These are phyloP conservation scores for Hypomontagnella monticulosa DNA, from an alignment of 495 filamentous ascomycete species.

Conservation along the genomic window DNA sequence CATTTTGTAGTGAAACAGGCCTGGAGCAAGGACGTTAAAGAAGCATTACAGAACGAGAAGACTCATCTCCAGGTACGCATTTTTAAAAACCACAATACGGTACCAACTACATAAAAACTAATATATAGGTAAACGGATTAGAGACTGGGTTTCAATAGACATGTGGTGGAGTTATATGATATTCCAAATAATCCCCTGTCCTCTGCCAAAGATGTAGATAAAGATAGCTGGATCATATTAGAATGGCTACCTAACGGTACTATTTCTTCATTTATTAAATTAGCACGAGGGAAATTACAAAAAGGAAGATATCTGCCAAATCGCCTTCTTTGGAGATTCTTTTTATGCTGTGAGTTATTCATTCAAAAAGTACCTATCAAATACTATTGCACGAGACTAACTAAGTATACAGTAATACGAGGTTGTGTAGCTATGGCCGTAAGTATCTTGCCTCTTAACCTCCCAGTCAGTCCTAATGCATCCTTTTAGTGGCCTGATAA, in stretches of 20 bases:
- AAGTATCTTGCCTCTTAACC: neutral
- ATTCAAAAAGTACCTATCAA: neutral
- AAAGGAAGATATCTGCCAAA: constrained; percentile 2
- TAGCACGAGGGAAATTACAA: neutral
- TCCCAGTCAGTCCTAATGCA: neutral
- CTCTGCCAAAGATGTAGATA: neutral
- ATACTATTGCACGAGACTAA: neutral
- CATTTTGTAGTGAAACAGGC: too few species aligned
- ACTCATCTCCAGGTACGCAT: too few species aligned
- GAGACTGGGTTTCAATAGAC: too few species aligned
- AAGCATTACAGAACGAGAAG: too few species aligned
- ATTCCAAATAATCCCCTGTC: constrained; percentile 4
- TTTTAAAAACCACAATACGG: too few species aligned
- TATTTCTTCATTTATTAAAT: constrained; percentile 3
- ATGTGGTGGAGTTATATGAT: too few species aligned
- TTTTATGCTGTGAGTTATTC: constrained; percentile 29
- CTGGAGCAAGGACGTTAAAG: too few species aligned
- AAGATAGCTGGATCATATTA: constrained; percentile 11
- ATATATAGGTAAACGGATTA: too few species aligned
- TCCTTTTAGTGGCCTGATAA: constrained; percentile 21
- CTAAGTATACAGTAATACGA: constrained; percentile 18
- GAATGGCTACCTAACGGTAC: constrained; percentile 16
- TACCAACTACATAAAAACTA: too few species aligned
- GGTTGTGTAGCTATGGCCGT: constrained; percentile 22
- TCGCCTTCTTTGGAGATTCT: constrained; percentile 31